A percentile compares a stretch with the other conserved stretches of the same genome.
Conservation (phyloP, 805 yeast genomes). For the Barnettozyma siamensis region DNA sequence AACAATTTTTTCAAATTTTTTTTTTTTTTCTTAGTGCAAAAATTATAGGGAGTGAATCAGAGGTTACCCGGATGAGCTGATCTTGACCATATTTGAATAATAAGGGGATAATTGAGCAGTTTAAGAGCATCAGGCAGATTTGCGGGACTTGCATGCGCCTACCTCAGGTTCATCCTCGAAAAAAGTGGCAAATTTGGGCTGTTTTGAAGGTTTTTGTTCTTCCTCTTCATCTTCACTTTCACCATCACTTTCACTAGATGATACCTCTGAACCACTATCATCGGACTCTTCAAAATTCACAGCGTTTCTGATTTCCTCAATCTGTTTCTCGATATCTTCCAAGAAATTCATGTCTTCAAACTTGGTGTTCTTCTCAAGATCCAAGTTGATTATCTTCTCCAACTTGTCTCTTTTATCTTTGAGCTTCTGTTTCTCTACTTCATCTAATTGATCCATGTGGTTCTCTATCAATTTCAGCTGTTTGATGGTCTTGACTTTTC, state of each 20-base stretch:
- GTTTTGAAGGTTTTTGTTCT: background rate
- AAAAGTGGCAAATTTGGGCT: conserved; percentile 4
- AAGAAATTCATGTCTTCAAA: conserved; percentile 33
- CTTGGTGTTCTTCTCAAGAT: conserved; percentile 24
- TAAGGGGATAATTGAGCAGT: no score
- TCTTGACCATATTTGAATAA: no score
- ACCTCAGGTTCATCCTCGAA: background rate
- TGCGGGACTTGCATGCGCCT: no score
- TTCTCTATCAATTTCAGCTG: conserved; percentile 33
- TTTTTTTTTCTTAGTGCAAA: background rate
- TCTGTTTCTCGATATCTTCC: conserved; percentile 34
- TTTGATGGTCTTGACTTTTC: conserved; percentile 31
- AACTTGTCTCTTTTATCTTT: conserved; percentile 30
- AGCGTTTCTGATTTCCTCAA: conserved; percentile 29
- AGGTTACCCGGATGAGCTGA: no score
- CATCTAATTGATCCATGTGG: conserved; percentile 15
- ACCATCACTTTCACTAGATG: background rate
- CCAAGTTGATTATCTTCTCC: conserved; percentile 27
- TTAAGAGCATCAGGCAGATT: background rate
- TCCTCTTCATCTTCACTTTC: conserved; percentile 4
- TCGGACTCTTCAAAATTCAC: conserved; percentile 14
- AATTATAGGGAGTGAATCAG: no score
- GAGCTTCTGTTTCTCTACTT: conserved; percentile 11
- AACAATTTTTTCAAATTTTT: conserved; percentile 1
- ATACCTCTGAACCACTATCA: conserved; percentile 5